A percentile compares a stretch with the other conserved stretches of the same genome.
Evolutionary conservation across 2,329 filamentous ascomycete genomes (phyloP).

Genomic region (Periconia sp.): DNA sequence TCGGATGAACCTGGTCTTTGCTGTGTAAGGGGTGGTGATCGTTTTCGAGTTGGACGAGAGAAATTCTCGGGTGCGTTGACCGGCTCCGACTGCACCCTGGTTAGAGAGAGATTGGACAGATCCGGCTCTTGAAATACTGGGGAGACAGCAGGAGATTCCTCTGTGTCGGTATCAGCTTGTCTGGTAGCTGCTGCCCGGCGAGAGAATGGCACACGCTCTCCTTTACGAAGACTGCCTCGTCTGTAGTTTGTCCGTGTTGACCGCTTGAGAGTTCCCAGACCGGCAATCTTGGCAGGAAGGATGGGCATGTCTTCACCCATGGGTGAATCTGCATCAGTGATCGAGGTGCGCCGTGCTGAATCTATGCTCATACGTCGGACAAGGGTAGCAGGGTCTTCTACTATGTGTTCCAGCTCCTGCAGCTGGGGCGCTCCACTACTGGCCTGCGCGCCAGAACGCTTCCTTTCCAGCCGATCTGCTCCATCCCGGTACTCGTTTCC

Average conservation of each 20-base stretch:
- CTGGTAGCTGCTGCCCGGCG: constrained; percentile 69
- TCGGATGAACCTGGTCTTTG: constrained; percentile 33
- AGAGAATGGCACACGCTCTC: constrained; percentile 76
- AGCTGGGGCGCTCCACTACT: constrained; percentile 62
- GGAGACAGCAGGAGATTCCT: constrained; percentile 58
- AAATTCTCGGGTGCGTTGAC: constrained; percentile 60
- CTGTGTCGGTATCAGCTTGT: constrained; percentile 67
- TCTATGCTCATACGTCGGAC: constrained; percentile 72
- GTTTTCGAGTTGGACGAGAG: constrained; percentile 59
- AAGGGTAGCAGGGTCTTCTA: constrained; percentile 76
- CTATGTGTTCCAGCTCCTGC: constrained; percentile 76
- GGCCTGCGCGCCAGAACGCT: constrained; percentile 62
- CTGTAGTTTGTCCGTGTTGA: constrained; percentile 93
- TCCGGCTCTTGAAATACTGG: constrained; percentile 44
- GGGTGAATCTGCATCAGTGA: constrained; percentile 46
- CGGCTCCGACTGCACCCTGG: constrained; percentile 74
- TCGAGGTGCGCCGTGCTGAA: constrained; percentile 50
- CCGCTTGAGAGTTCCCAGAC: constrained; percentile 79
- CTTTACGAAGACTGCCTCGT: constrained; percentile 82
- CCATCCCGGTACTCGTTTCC: constrained; percentile 80
- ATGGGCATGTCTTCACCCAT: constrained; percentile 80
- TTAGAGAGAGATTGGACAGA: constrained; percentile 58
- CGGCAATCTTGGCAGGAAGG: constrained; percentile 74
- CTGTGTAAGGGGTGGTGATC: constrained; percentile 27
- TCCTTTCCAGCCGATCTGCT: constrained; percentile 77